Evolutionary conservation across 805 yeast genomes (phyloP).

Genomic region (Schizosaccharomyces lindneri): DNA sequence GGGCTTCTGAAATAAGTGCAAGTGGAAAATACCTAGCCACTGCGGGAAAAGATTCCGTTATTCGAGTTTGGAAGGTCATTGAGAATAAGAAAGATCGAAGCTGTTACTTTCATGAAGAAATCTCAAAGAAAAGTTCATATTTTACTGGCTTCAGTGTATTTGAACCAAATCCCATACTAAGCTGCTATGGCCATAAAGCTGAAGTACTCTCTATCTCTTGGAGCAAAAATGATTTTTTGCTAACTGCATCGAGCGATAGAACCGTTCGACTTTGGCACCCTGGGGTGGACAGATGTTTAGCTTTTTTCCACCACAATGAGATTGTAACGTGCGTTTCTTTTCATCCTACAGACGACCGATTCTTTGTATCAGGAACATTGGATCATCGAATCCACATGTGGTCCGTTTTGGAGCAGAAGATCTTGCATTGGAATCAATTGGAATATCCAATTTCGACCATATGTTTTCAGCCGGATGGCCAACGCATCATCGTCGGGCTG

Average conservation of each 20-base stretch:
- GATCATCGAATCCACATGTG: not conserved
- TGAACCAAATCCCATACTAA: not conserved
- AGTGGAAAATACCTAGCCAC: not conserved
- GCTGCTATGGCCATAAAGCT: not conserved
- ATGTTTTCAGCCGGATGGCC: not conserved
- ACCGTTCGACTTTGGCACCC: constrained; percentile 1
- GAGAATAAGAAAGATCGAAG: not conserved
- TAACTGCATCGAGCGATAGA: not conserved
- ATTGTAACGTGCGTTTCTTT: not conserved
- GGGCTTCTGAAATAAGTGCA: not conserved
- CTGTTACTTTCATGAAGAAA: not conserved
- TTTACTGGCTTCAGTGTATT: not conserved
- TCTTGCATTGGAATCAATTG: not conserved
- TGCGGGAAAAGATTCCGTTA: not conserved
- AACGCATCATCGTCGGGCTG: not conserved
- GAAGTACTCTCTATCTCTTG: not conserved
- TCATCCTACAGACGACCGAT: not conserved
- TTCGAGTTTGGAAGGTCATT: not conserved
- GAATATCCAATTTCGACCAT: not conserved
- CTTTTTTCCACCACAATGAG: not conserved
- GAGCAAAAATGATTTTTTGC: not conserved
- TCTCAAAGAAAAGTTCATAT: not conserved
- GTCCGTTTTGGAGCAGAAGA: not conserved
- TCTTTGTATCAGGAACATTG: not conserved
- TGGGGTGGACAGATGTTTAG: not conserved